Conservation (phyloP, 148 eudicot species). For the Silene uniflora region DNA sequence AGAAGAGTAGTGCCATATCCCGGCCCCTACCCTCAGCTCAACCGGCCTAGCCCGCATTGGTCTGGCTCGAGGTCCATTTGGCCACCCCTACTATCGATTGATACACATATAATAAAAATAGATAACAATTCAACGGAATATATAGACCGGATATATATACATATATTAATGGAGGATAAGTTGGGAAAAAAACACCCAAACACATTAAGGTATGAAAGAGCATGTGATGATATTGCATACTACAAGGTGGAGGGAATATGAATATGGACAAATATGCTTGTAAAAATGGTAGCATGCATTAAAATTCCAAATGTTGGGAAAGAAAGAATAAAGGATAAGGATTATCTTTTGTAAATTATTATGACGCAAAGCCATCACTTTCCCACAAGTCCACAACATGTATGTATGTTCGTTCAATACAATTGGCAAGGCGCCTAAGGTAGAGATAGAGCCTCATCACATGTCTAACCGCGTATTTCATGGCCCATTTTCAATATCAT, state of each 20-base stretch:
- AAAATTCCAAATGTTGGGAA: constrained; percentile 6
- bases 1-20: too few species aligned
- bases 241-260: not conserved
- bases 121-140: too few species aligned
- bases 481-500: not conserved
- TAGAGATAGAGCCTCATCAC: not conserved
- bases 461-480: constrained; percentile 24
- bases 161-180: too few species aligned
- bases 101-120: too few species aligned
- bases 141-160: too few species aligned
- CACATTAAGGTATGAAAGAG: too few species aligned
- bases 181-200: too few species aligned
- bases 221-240: too few species aligned
- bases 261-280: not conserved
- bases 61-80: too few species aligned
- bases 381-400: constrained; percentile 12
- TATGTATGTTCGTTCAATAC: not conserved
- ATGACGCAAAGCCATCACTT: not conserved
- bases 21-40: too few species aligned
- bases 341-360: not conserved
- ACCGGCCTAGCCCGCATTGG: too few species aligned
- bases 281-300: not conserved
- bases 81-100: too few species aligned
- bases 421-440: constrained; percentile 10
- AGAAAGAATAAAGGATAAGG: constrained; percentile 12